Percentiles rank a stretch among this genome's conserved stretches.
Conservation (phyloP, 106 monocot genomes). For the Ottelia alismoides region DNA sequence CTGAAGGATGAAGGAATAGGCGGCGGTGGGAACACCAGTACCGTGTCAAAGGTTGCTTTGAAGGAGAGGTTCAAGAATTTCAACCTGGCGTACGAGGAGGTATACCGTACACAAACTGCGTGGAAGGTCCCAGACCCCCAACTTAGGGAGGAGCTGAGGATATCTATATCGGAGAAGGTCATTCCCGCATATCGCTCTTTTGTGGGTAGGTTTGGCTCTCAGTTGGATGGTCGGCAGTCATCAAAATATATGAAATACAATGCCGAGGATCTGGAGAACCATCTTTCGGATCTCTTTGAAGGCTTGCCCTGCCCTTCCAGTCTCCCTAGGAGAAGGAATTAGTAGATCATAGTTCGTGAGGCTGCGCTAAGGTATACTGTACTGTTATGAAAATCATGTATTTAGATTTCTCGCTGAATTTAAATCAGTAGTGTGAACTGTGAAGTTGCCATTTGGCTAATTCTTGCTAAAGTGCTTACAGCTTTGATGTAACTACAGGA, state of each 20-base stretch:
- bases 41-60: constrained; percentile 10
- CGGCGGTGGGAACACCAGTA: constrained; percentile 6
- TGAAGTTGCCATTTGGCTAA: neutral
- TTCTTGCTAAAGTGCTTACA: neutral
- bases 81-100: constrained; percentile 12
- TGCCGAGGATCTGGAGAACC: constrained; percentile 22
- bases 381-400: neutral
- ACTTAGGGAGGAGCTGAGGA: constrained; percentile 18
- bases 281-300: constrained; percentile 63
- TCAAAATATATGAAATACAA: constrained; percentile 13
- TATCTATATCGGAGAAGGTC: constrained; percentile 17
- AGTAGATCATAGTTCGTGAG: constrained; percentile 6
- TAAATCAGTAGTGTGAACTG: neutral
- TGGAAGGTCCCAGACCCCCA: constrained; percentile 20
- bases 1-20: constrained; percentile 37
- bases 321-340: constrained; percentile 15
- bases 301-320: constrained; percentile 11
- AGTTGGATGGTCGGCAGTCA: constrained; percentile 22
- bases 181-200: constrained; percentile 15
- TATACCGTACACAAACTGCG: constrained; percentile 8
- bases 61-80: constrained; percentile 21
- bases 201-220: constrained; percentile 14
- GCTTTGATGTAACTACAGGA: neutral
- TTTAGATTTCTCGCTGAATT: neutral
- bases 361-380: too few species aligned